These are phyloP conservation scores for Elaphomyces granulatus DNA, from an alignment of 495 filamentous ascomycete genomes.

Conservation along the genomic window DNA sequence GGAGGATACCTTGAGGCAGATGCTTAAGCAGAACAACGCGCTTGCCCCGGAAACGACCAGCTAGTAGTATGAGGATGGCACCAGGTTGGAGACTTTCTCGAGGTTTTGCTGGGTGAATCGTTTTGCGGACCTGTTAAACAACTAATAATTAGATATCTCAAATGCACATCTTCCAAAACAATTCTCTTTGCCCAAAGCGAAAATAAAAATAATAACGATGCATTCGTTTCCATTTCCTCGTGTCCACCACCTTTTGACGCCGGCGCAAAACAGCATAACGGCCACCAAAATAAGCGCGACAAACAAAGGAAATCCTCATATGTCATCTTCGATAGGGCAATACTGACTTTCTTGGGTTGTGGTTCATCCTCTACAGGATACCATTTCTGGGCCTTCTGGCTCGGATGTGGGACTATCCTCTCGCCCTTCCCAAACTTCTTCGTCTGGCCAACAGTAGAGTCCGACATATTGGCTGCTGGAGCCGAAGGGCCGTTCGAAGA, in stretches of 20 bases:
- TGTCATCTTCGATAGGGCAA: too few relatives aligned
- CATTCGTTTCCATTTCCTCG: conserved; percentile 1
- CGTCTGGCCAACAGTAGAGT: conserved; percentile 43
- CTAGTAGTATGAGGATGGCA: conserved; percentile 92
- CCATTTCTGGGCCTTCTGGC: conserved; percentile 96
- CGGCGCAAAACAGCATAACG: too few relatives aligned
- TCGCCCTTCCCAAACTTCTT: conserved; percentile 98
- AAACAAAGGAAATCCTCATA: too few relatives aligned
- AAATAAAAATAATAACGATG: conserved; percentile 1
- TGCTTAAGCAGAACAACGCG: conserved; percentile 96
- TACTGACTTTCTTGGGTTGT: conserved; percentile 79
- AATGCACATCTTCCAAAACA: too few relatives aligned
- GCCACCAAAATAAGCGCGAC: too few relatives aligned
- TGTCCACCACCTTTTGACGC: too few relatives aligned
- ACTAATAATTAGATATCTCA: conserved; percentile 7
- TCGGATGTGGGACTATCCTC: conserved; percentile 66
- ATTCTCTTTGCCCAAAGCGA: conserved; percentile 7
- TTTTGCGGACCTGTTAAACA: conserved; percentile 73
- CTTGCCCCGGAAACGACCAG: conserved; percentile 99
- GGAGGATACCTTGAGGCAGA: conserved; percentile 90
- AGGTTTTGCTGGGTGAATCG: conserved; percentile 66
- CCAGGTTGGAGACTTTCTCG: conserved; percentile 82
- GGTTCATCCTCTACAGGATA: conserved; percentile 92
- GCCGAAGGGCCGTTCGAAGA: conserved; percentile 28
- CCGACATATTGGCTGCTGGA: conserved; percentile 50